Evolutionary conservation across 306 rosid species (phyloP), one percentile per base, ranked within the genome.

Genomic region (Vicia sativa): DNA sequence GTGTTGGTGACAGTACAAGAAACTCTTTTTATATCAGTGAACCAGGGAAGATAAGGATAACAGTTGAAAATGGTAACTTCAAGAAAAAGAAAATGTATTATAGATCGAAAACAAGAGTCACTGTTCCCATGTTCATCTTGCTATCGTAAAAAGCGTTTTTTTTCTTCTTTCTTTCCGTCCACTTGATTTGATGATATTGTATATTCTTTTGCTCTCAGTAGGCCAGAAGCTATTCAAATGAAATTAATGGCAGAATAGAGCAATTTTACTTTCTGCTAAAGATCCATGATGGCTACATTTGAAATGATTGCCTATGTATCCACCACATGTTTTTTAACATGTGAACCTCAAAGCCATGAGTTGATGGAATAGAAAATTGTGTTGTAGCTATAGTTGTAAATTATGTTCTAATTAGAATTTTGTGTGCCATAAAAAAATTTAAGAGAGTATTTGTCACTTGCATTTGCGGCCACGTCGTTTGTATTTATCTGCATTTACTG

Each of bases 1-100:
- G 68, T 75, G 34, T 69, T 49, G 90, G 89, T 43, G 86, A 79
- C 11, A 64, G 83, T 75, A 70, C 87, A 19, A 85, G 95, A 72
- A 88, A 93, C 78, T 86, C 90, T 15, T 93, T 93, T 80, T 88
- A 85, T 79, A 82, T 88, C 21, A 83, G 13, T 76, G 99, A 93
- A 76, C 91, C 99, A 4, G 99, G 99, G 41, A 93, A 74, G 81
- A 82, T 93, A 14, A 58, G 79, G 5, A 67, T 90, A 9, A 85
- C 96, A 48, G 74, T 90, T 46, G 87, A 87, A 56, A 90, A 93
- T 70, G 76, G 66, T 14, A 79, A 74, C 15, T 86, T 65, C 84
- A 93, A 83, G 80, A 88, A 80, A 78, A 93, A 77, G 80, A 85
- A 41, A 37, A 74, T 87, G 69, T 74, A 68, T 7, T 87, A 90